Base-by-base conservation (phyloP, 108 stramenopile genomes). In the Fistulifera solaris region DNA sequence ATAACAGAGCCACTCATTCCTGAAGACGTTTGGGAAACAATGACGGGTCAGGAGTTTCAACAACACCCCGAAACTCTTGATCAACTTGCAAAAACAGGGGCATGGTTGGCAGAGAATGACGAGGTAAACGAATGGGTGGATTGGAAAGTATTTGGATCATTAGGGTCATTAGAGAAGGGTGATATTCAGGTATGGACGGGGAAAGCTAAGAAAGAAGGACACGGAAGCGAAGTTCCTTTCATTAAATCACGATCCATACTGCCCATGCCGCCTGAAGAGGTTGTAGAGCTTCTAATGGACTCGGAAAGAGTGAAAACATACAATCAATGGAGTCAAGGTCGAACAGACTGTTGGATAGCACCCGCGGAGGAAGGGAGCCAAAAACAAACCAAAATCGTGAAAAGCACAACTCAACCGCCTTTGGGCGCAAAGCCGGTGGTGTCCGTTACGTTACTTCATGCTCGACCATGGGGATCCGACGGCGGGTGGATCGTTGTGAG, bases 321-420 rank as follows among this genome's bases (percentile, higher is more conserved):
- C 65, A 92, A 92, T 56, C 80, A 78, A 52, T 70, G 85, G 84
- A 92, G 90, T 69, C 38, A 85, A 52, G 90, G 90, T 15, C 63
- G 90, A 54, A 72, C 61, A 23, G 90, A 92, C 64, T 60, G 77
- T 10, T 27, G 41, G 19, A 54, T 66, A 21, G 46, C 40, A 14
- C 16, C 41, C 75, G 18, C 59, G 68, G 28, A 74, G 56, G 12
- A 39, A 11, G 11, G 4, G 7, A 45, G 44, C 44, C 5, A 4
- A 38, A 72, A 80, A 28, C 68, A 73, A 17, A 71, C 85, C 27
- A 91, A 91, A 57, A 77, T 91, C 47, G 89, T 91, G 4, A 61
- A 77, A n/a, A 85, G 83, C 54, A 44, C 72, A 43, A 86, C 76
- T 10, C 68, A 81, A 59, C 83, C 83, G 27, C 90, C 86, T 17